Percentiles rank a stretch among this genome's conserved stretches.
Evolutionary conservation across 805 yeast genomes (phyloP).

Genomic region (Lachancea quebecensis): DNA sequence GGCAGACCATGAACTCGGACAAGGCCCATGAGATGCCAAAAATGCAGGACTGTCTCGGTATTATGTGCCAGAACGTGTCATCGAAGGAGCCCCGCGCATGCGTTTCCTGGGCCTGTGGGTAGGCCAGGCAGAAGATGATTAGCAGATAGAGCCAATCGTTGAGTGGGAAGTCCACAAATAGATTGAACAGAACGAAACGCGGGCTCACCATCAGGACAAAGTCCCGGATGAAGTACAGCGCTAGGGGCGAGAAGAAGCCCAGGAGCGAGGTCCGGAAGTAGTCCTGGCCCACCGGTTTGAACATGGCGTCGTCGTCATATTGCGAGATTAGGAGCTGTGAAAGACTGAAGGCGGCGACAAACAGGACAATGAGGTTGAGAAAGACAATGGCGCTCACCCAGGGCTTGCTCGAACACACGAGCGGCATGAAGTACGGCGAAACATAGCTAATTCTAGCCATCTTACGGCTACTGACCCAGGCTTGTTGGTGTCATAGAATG

Average conservation of each 20-base stretch:
- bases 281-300: slow-evolving; percentile 34
- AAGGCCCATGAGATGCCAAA: slow-evolving; percentile 35
- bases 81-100: slow-evolving; percentile 1
- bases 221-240: slow-evolving; percentile 28
- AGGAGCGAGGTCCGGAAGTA: slow-evolving; percentile 34
- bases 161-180: slow-evolving; percentile 28
- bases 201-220: slow-evolving; percentile 25
- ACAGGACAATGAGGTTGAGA: slow-evolving; percentile 11
- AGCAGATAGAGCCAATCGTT: slow-evolving; percentile 34
- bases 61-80: slow-evolving; percentile 34
- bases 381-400: slow-evolving; percentile 16
- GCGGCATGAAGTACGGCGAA: slow-evolving; percentile 30
- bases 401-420: slow-evolving; percentile 28
- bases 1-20: slow-evolving; percentile 28
- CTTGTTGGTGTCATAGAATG: neutral
- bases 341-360: slow-evolving; percentile 15
- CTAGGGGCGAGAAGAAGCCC: slow-evolving; percentile 32
- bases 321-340: slow-evolving; percentile 21
- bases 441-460: slow-evolving; percentile 30
- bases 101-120: slow-evolving; percentile 34
- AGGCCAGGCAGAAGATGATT: slow-evolving; percentile 33
- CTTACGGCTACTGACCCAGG: neutral
- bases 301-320: slow-evolving; percentile 25
- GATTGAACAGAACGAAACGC: slow-evolving; percentile 24
- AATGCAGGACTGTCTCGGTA: slow-evolving; percentile 34